Conservation (phyloP, 768 basidiomycete genomes). For the Kwoniella sp. region DNA sequence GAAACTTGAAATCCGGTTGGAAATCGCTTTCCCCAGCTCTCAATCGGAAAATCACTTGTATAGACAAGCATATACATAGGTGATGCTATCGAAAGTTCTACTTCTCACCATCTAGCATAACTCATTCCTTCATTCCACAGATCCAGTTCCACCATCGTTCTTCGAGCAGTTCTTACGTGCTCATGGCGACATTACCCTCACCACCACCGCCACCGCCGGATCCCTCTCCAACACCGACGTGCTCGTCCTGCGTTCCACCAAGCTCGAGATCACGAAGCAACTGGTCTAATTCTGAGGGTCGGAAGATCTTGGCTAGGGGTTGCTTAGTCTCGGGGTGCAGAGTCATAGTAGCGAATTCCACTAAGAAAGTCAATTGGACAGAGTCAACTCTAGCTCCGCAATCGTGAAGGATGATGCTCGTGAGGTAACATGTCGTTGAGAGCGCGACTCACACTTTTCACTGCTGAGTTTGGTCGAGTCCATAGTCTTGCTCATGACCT, state of each 20-base stretch:
- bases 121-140: neutral
- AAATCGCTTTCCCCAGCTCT: no score
- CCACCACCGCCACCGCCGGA: slow-evolving; percentile 53
- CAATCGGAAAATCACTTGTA: no score
- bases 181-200: slow-evolving; percentile 51
- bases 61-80: neutral
- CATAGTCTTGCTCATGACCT: slow-evolving; percentile 99
- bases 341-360: slow-evolving; percentile 94
- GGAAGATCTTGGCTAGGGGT: slow-evolving; percentile 89
- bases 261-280: slow-evolving; percentile 76
- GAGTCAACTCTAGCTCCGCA: no score
- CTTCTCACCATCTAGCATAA: neutral
- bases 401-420: no score
- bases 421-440: no score
- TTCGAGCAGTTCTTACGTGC: slow-evolving; percentile 29
- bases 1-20: no score
- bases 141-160: no score
- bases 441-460: slow-evolving; percentile 91
- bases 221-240: slow-evolving; percentile 52
- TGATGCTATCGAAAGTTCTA: neutral
- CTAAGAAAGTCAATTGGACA: slow-evolving; percentile 59
- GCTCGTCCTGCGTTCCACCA: slow-evolving; percentile 75
- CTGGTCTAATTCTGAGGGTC: slow-evolving; percentile 82
- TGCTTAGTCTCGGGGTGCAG: slow-evolving; percentile 73
- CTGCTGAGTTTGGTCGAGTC: slow-evolving; percentile 94